Evolutionary conservation across 2,329 filamentous ascomycete genomes (phyloP).

Genomic region (Ploettnerulaceae sp.): DNA sequence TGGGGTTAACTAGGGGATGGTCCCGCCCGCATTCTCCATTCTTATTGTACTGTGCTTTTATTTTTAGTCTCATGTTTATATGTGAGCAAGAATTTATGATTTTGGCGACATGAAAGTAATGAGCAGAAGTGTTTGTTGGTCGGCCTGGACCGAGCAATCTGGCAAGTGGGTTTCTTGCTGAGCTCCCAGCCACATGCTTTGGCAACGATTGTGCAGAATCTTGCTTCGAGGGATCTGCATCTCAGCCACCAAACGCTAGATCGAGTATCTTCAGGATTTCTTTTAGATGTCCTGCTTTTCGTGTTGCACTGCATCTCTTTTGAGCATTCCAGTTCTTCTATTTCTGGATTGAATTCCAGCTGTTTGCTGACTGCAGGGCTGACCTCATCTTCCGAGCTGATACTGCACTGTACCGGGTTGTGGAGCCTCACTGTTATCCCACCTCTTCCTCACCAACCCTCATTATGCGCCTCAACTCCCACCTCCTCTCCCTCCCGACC

Average conservation of each 20-base stretch:
- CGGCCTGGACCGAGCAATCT: conserved; percentile 3
- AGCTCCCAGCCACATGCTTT: conserved; percentile 11
- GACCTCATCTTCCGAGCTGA: too few relatives aligned
- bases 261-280: not conserved
- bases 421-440: conserved; percentile 14
- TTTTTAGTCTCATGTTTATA: too few relatives aligned
- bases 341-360: too few relatives aligned
- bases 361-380: too few relatives aligned
- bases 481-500: conserved; percentile 38
- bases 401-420: conserved; percentile 5
- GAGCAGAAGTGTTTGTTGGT: not conserved
- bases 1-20: too few relatives aligned
- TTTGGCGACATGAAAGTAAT: too few relatives aligned
- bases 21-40: too few relatives aligned
- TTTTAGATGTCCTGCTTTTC: too few relatives aligned
- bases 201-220: not conserved
- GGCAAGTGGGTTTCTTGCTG: conserved; percentile 4
- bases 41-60: too few relatives aligned
- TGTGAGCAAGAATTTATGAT: too few relatives aligned
- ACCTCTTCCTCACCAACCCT: not conserved
- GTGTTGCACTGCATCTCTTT: too few relatives aligned
- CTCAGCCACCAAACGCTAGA: conserved; percentile 9
- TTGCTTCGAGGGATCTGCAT: not conserved
- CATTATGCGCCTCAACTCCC: conserved; percentile 38
- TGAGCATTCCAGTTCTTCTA: too few relatives aligned